Percentiles rank a stretch among this genome's conserved stretches.
These are phyloP conservation scores for Protomyces arabidopsidicola DNA, from an alignment of 1,139 yeast genomes.

Conservation along the genomic window DNA sequence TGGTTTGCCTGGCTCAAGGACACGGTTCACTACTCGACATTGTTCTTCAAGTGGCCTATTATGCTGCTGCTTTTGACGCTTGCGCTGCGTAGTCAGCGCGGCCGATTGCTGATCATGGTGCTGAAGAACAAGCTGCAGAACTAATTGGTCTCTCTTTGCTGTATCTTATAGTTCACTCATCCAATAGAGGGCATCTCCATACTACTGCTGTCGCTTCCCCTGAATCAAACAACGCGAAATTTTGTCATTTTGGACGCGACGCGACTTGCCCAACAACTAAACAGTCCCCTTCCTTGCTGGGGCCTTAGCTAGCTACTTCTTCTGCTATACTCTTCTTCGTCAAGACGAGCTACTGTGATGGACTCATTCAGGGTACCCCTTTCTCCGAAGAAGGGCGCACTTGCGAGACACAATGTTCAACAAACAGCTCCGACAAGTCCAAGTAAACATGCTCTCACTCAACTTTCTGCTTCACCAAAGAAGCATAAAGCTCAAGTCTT, in stretches of 20 bases:
- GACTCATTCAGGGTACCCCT: not conserved
- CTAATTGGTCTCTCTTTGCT: not conserved
- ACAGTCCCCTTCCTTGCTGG: too few species aligned
- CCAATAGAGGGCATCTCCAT: too few species aligned
- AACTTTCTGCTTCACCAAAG: too few species aligned
- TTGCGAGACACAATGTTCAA: not conserved
- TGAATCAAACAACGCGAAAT: too few species aligned
- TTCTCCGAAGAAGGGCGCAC: not conserved
- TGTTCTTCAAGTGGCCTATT: slow-evolving; percentile 1
- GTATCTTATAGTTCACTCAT: too few species aligned
- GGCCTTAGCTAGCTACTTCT: too few species aligned
- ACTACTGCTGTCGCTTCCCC: too few species aligned
- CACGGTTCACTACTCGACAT: not conserved
- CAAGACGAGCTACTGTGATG: too few species aligned
- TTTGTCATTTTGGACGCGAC: too few species aligned
- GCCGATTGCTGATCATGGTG: not conserved
- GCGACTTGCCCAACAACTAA: too few species aligned
- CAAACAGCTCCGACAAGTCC: not conserved
- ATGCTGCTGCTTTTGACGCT: not conserved
- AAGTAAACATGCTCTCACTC: not conserved
- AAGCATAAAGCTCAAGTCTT: too few species aligned
- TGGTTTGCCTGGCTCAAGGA: not conserved
- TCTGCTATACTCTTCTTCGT: too few species aligned
- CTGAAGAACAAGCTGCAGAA: not conserved
- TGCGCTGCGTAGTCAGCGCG: not conserved